Evolutionary conservation across 768 basidiomycete genomes (phyloP).

Genomic region (Hydnomerulius pinastri): DNA sequence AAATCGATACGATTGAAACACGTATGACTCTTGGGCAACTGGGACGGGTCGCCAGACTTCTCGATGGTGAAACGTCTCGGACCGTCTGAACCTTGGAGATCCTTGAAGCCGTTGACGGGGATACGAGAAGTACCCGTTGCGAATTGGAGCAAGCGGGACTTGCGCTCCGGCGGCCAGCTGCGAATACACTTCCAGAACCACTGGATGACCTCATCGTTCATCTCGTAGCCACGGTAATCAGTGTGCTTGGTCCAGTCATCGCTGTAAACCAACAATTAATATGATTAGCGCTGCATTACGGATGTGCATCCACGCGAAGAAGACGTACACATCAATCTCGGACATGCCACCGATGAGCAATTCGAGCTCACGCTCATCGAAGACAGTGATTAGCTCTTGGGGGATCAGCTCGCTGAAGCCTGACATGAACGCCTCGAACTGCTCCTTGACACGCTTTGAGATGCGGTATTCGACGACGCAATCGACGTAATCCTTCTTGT

Average conservation of each 20-base stretch:
- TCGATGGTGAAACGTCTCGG: slow-evolving; percentile 98
- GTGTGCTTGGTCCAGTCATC: slow-evolving; percentile 99
- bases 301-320: neutral
- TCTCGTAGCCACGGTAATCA: slow-evolving; percentile 95
- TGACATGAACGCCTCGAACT: slow-evolving; percentile 99
- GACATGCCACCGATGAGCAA: slow-evolving; percentile 99
- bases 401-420: slow-evolving; percentile 99
- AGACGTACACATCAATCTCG: slow-evolving; percentile 93
- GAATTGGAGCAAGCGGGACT: slow-evolving; percentile 94
- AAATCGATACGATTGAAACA: slow-evolving; percentile 98
- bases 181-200: slow-evolving; percentile 99
- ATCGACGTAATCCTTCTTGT: slow-evolving; percentile 99
- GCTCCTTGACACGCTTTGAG: slow-evolving; percentile 94
- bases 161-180: slow-evolving; percentile 97
- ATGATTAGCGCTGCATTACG: neutral
- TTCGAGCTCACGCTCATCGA: slow-evolving; percentile 97
- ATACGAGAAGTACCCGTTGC: slow-evolving; percentile 97
- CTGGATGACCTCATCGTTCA: slow-evolving; percentile 94
- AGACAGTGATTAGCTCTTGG: slow-evolving; percentile 96
- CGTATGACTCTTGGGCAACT: slow-evolving; percentile 93
- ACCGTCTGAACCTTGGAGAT: slow-evolving; percentile 96
- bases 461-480: slow-evolving; percentile 96
- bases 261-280: slow-evolving; percentile 35
- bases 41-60: slow-evolving; percentile 95
- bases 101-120: slow-evolving; percentile 98